Base-by-base conservation (phyloP, 116 monocot genomes). In the Phalaenopsis hybrid region DNA sequence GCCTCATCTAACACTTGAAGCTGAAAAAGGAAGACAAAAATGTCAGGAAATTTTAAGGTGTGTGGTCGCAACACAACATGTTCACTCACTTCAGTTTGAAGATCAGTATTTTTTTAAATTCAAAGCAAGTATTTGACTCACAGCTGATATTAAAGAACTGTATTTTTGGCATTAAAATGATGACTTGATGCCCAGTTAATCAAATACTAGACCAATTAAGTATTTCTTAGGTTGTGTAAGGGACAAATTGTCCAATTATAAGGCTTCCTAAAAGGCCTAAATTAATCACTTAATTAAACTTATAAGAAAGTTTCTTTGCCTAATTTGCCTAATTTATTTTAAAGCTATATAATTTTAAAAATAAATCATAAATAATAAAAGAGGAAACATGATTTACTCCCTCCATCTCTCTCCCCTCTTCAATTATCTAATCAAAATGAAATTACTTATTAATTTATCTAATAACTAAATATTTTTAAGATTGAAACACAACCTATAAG, bases 1-100 rank as follows among this genome's bases (percentile, higher is more conserved):
- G 93, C 82, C 84, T 98, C 98, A 82, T 98, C 98, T 23, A 90
- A 79, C 55, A 98, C 93, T 91, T 95, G 92, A 88, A 98, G 93
- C 97, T 97, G 81, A 76, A 79, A 15, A 77, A 15, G 13, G 31
- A 77, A 28, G 8, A 51, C 31, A 77, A 18, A 4, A 23, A 46
- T 46, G 33, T n/a, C 46, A 46, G 46, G 8, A 31, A 31, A 33
- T 70, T 34, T 37, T 28, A 34, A 70, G 20, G 8, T 65, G 65
- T 15, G 15, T 41, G 41, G 41, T 41, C 12, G 72, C 41, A 73
- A 16, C 13, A 16, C 8, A 72, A 34, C 37, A 31, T 16, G 8
- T 5, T 34, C 41, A 34, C 31, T 5, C 31, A 41, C 72, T 34
- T 73, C 72, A 73, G 37, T 73, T 41, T 34, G 41, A 65, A 65